Conservation (phyloP, 2,329 filamentous ascomycete genomes). For the Neospermospora avenae region DNA sequence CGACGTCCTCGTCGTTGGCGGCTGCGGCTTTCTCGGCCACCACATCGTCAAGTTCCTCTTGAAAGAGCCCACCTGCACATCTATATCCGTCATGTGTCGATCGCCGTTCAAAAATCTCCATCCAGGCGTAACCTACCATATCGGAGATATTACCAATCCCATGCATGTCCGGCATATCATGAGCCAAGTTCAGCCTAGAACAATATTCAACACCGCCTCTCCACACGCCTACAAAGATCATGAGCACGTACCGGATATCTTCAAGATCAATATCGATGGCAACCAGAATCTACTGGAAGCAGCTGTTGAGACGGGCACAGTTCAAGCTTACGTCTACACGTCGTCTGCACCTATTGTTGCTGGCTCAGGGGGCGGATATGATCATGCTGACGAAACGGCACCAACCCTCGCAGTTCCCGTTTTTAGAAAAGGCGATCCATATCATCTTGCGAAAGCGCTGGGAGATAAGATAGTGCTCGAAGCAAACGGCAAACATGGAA, state of each 20-base stretch:
- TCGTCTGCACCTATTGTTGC: constrained; percentile 25
- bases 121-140: constrained; percentile 43
- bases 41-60: constrained; percentile 48
- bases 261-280: constrained; percentile 48
- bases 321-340: constrained; percentile 36
- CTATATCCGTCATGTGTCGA: constrained; percentile 45
- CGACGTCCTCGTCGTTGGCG: constrained; percentile 11
- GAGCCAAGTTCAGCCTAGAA: constrained; percentile 41
- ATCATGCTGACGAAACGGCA: constrained; percentile 24
- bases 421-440: constrained; percentile 23
- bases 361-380: constrained; percentile 18
- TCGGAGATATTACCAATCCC: constrained; percentile 47
- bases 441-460: constrained; percentile 25
- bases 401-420: constrained; percentile 22
- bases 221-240: constrained; percentile 37
- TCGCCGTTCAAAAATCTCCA: constrained; percentile 38
- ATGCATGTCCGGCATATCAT: constrained; percentile 42
- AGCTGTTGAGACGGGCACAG: constrained; percentile 45
- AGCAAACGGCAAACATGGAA: constrained; percentile 34
- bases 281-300: constrained; percentile 46
- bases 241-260: constrained; percentile 19
- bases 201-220: constrained; percentile 49
- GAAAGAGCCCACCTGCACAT: constrained; percentile 38
- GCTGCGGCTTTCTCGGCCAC: constrained; percentile 44
- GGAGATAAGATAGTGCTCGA: constrained; percentile 26